Base-by-base conservation (phyloP, 164 flowering plant genomes). In the Stephania cephalantha region DNA sequence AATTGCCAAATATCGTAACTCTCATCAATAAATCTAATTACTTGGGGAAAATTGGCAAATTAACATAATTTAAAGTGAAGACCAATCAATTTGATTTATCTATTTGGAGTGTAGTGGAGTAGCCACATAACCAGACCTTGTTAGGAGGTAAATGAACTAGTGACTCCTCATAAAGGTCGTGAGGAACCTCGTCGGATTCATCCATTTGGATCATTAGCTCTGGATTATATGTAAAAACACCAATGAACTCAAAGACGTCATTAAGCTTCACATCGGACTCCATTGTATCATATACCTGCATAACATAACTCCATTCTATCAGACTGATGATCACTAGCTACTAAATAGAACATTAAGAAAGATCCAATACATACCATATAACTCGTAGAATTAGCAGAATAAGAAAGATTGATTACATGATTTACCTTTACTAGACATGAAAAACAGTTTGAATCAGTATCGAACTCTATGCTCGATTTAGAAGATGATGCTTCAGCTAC, bases 171-270 rank as follows among this genome's bases (percentile, higher is more conserved):
- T 68, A 75, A 50, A 86, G 72, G 20, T 58, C 84, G 79, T 83
- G 74, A 0, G 74, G 72, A 9, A 80, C 48, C 67, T 86, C 94
- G 74, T 84, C 85, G 58, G 77, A 12, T 20, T 78, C 86, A 81
- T 82, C 84, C 73, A 70, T 77, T 29, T 81, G 85, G 29, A 35
- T 73, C 11, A 79, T 55, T 71, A 75, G 77, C 73, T 90, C 95
- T 22, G 87, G 80, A 79, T 90, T 90, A 78, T 83, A 91, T 65
- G 92, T 90, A 74, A 90, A 82, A 78, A 95, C 86, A 35, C 99
- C 98, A 83, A 95, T 75, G 80, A 95, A 95, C 85, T 95, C 99
- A 87, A 89, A 85, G 77, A 91, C 84, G 35, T 95, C 98, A 85
- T 95, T 93, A 67, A 95, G 86, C 85, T 91, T 91, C 77, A 90